Evolutionary conservation across 441 rosid species (phyloP).

Genomic region (Lepidium campestre): DNA sequence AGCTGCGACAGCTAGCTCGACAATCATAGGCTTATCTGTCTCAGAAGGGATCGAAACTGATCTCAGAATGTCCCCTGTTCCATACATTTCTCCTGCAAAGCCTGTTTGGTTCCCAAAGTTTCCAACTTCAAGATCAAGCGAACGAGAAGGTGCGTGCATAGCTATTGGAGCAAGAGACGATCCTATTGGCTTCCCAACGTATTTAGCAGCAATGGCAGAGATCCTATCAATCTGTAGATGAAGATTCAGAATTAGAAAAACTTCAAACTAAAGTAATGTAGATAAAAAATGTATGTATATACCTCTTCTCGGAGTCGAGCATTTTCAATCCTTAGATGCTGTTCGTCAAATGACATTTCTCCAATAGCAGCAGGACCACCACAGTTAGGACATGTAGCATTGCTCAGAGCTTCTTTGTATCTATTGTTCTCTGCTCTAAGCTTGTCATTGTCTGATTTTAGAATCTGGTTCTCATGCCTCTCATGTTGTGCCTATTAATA

Average conservation of each 20-base stretch:
- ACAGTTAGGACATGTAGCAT: conserved; percentile 86
- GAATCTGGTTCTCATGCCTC: conserved; percentile 68
- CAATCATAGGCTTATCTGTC: conserved; percentile 85
- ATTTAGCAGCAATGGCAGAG: conserved; percentile 83
- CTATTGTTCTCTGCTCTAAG: conserved; percentile 79
- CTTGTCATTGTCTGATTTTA: conserved; percentile 75
- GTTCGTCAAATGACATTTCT: conserved; percentile 98
- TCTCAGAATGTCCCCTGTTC: conserved; percentile 55
- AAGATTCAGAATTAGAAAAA: neutral
- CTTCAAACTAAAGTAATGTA: neutral
- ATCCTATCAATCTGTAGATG: conserved; percentile 80
- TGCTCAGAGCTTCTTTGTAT: conserved; percentile 79
- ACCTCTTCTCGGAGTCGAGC: conserved; percentile 88
- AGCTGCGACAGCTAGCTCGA: conserved; percentile 94
- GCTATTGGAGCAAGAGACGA: conserved; percentile 45
- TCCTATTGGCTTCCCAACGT: conserved; percentile 73
- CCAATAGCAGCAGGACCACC: conserved; percentile 92
- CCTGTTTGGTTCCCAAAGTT: conserved; percentile 63
- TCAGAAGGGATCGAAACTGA: conserved; percentile 50
- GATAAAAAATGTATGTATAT: neutral
- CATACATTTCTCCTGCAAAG: conserved; percentile 70
- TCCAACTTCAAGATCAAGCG: conserved; percentile 59
- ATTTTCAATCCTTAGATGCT: conserved; percentile 87
- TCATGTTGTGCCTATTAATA: conserved; percentile 78
- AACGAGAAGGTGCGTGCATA: conserved; percentile 50